Evolutionary conservation across 169 alveolate species (phyloP), one percentile per base, ranked within the genome.

Genomic region (Neospora caninum): DNA sequence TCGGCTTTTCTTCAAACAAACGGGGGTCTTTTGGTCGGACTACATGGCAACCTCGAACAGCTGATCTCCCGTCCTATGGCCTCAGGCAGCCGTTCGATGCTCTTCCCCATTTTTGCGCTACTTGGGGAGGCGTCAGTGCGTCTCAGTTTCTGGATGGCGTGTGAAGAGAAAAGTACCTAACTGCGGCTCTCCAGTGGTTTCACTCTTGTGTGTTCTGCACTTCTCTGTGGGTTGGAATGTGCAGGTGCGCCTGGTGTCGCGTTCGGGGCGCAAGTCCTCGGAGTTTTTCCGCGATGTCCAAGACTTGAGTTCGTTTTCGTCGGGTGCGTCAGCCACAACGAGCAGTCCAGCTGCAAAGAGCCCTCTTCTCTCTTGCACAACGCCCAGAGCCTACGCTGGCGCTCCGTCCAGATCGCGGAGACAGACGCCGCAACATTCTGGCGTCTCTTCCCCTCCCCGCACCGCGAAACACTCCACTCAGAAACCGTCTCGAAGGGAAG

Each of bases 231-330:
- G n/a, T n/a, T n/a, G n/a, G n/a, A 49, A 13, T 0, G 22, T 25
- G 64, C 89, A 82, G 89, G 89, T 82, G 36, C 89, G 89, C 10
- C 89, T 82, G 34, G 89, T 82, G 89, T 82, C 89, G 34, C 54
- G 89, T 27, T 39, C 89, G 27, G 34, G 58, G 34, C 64, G 89
- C 39, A 82, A 29, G 7, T 82, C 89, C 22, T 82, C 67, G 70
- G 89, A 82, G 54, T 25, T 82, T 18, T 82, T 82, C 36, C 54
- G 89, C 7, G 67, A 82, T 41, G 89, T 82, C 38, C 54, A 42
- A 45, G 89, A 82, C 38, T 0, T 82, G 89, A 45, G 49, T 38
- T n/a, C 84, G 27, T 73, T 34, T 27, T 64, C 78, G 36, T 64
- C 78, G 7, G 4, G 13, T 38, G 84, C 84, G 45, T 73, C 84